Percentiles rank a stretch among this genome's conserved stretches.
These are phyloP conservation scores for Stellera chamaejasme DNA, from an alignment of 345 rosid genomes.

Conservation along the genomic window DNA sequence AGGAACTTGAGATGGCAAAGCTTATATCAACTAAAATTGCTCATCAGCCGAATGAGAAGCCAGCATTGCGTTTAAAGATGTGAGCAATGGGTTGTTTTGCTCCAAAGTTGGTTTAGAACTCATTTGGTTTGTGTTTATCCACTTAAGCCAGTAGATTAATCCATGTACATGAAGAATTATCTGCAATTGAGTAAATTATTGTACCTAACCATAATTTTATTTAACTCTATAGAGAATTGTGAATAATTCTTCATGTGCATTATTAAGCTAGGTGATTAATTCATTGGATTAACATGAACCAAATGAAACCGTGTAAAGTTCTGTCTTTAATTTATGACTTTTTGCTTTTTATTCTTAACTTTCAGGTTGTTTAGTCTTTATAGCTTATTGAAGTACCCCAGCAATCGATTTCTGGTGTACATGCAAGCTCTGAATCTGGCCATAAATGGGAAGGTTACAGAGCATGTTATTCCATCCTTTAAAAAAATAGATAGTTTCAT, in stretches of 20 bases:
- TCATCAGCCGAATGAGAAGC: conserved; percentile 84
- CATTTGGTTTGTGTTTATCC: too few species aligned
- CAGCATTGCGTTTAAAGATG: conserved; percentile 88
- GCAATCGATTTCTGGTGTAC: conserved; percentile 69
- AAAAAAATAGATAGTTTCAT: conserved; percentile 75
- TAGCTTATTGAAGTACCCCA: conserved; percentile 63
- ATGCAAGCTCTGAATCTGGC: conserved; percentile 71
- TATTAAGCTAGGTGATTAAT: too few species aligned
- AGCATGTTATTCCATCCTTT: conserved; percentile 61
- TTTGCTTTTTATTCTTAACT: conserved; percentile 11
- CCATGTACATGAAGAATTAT: too few species aligned
- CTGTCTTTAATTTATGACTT: conserved; percentile 10
- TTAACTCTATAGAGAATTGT: too few species aligned
- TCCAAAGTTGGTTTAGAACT: not conserved
- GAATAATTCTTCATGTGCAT: too few species aligned
- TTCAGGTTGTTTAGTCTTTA: conserved; percentile 89
- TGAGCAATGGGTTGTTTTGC: conserved; percentile 15
- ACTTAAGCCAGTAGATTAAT: too few species aligned
- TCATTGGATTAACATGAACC: too few species aligned
- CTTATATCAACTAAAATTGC: conserved; percentile 60
- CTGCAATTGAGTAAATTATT: too few species aligned
- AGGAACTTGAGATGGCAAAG: conserved; percentile 71
- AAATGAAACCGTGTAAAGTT: not conserved
- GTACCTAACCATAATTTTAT: too few species aligned
- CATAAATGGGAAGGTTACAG: conserved; percentile 67